A percentile compares a stretch with the other conserved stretches of the same genome.
These are phyloP conservation scores for Diutina mesorugosa DNA, from an alignment of 1,139 yeast genomes.

Conservation along the genomic window DNA sequence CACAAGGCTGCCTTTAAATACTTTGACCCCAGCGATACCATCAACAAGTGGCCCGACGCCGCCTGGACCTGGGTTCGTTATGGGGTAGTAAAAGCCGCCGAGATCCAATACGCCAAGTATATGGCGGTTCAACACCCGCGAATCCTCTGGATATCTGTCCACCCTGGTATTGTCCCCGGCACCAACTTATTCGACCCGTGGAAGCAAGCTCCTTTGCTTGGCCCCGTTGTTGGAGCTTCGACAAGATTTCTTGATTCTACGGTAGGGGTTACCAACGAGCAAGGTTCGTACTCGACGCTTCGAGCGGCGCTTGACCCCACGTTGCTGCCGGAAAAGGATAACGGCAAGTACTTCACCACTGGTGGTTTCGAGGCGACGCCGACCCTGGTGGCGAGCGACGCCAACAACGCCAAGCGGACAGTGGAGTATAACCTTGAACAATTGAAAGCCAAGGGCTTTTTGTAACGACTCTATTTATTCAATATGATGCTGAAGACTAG, in stretches of 20 bases:
- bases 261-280: constrained; percentile 15
- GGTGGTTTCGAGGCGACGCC: constrained; percentile 21
- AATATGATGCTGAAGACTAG: too few species aligned
- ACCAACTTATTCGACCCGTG: constrained; percentile 23
- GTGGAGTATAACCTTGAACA: background rate
- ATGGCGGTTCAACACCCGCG: constrained; percentile 18
- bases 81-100: constrained; percentile 21
- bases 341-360: constrained; percentile 21
- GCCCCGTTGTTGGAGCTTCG: constrained; percentile 10
- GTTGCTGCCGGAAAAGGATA: constrained; percentile 13
- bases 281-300: constrained; percentile 23
- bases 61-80: constrained; percentile 21
- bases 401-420: background rate
- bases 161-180: constrained; percentile 27
- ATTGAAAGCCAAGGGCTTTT: background rate
- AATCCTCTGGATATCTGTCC: constrained; percentile 21
- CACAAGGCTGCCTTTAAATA: constrained; percentile 16
- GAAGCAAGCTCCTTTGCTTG: constrained; percentile 16
- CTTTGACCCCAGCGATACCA: constrained; percentile 10
- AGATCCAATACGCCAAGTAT: constrained; percentile 18
- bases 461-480: too few species aligned
- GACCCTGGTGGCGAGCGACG: constrained; percentile 14
- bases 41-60: constrained; percentile 15
- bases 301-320: constrained; percentile 21
- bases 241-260: constrained; percentile 5